Evolutionary conservation across 1,284 basidiomycete genomes (phyloP).

Genomic region (Marasmius sp.): DNA sequence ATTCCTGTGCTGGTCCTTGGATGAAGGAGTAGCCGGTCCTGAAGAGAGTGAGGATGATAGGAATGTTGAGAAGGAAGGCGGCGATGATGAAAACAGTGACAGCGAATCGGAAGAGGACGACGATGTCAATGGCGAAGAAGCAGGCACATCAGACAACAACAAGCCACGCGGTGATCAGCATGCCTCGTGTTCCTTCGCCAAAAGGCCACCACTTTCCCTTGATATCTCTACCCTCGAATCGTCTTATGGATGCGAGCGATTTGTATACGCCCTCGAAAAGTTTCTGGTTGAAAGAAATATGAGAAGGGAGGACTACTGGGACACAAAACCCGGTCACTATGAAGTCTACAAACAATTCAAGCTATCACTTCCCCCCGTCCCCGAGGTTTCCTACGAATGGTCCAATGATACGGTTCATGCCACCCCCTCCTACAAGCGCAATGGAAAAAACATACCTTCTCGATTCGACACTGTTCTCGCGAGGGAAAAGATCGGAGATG

Average conservation of each 20-base stretch:
- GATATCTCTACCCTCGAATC: neutral
- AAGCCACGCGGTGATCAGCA: neutral
- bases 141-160: neutral
- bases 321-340: neutral
- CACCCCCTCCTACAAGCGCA: neutral
- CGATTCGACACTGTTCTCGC: conserved; percentile 13
- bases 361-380: conserved; percentile 6
- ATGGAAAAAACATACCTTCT: neutral
- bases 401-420: conserved; percentile 10
- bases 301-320: neutral
- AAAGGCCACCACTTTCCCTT: neutral
- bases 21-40: neutral
- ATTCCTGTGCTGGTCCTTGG: conserved; percentile 1
- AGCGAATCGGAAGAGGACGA: no score
- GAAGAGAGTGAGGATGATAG: neutral
- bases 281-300: neutral
- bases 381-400: conserved; percentile 2
- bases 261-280: neutral
- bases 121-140: no score
- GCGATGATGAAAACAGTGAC: no score
- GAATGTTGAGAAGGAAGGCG: neutral
- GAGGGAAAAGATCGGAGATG: neutral
- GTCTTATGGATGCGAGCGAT: neutral
- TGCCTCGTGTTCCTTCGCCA: neutral
- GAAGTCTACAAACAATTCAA: conserved; percentile 12